Percentiles rank a stretch among this genome's conserved stretches.
Evolutionary conservation across 108 stramenopile genomes (phyloP).

Genomic region (Thalassiosira profunda): DNA sequence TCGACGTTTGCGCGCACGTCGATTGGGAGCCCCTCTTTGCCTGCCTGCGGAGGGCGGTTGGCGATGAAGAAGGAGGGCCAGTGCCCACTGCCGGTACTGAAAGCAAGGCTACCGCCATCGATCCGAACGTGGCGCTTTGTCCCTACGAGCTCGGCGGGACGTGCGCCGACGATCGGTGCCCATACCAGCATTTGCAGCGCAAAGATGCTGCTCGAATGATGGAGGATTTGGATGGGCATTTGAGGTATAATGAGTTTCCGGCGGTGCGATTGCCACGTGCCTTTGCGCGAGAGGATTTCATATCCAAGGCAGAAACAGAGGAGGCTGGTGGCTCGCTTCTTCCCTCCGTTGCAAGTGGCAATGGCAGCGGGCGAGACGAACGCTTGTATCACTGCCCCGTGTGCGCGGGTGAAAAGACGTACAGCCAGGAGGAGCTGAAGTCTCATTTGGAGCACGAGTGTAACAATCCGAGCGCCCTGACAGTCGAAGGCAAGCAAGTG

Average conservation of each 20-base stretch:
- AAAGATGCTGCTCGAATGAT: neutral
- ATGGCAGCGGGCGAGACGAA: neutral
- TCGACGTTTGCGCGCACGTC: too few species aligned
- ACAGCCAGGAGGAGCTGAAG: neutral
- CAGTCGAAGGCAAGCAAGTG: neutral
- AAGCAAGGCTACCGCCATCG: constrained; percentile 12
- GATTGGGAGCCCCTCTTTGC: too few species aligned
- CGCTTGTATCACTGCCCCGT: neutral
- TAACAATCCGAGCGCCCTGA: neutral
- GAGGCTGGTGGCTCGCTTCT: neutral
- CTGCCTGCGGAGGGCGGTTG: constrained; percentile 13
- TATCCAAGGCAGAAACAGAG: neutral
- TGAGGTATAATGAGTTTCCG: constrained; percentile 13
- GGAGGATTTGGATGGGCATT: neutral
- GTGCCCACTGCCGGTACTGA: neutral
- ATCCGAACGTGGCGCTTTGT: constrained; percentile 69
- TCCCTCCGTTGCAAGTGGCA: neutral
- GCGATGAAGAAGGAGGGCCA: too few species aligned
- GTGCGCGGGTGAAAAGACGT: neutral
- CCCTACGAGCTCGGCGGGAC: constrained; percentile 79
- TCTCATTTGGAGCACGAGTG: constrained; percentile 11
- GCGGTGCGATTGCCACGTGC: constrained; percentile 14
- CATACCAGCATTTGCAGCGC: constrained; percentile 61
- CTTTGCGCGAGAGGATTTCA: constrained; percentile 7
- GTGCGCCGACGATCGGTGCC: constrained; percentile 70